phyloP scores from a whole-genome alignment of 192 early-diverging fungal species.

The Thamnidium elegans region DNA sequence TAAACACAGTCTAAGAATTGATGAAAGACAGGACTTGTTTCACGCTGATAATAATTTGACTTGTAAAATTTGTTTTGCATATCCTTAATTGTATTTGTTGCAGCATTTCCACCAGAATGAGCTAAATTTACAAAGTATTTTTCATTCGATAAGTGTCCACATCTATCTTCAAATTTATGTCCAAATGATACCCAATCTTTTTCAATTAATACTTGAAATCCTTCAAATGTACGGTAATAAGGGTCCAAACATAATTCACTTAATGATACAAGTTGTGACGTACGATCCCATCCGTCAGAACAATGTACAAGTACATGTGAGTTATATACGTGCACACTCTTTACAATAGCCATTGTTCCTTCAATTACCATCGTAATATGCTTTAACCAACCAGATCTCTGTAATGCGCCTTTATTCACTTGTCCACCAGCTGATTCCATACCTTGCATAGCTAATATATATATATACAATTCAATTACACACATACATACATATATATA shows the following conservation, averaged over 20 bases:
- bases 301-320: slow-evolving; percentile 94
- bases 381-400: slow-evolving; percentile 82
- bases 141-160: slow-evolving; percentile 84
- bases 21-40: slow-evolving; percentile 93
- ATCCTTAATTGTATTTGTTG: slow-evolving; percentile 57
- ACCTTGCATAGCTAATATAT: slow-evolving; percentile 46
- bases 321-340: slow-evolving; percentile 69
- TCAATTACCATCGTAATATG: slow-evolving; percentile 83
- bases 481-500: background rate
- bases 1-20: slow-evolving; percentile 98
- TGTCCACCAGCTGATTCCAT: slow-evolving; percentile 44
- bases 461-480: background rate
- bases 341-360: slow-evolving; percentile 75
- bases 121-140: slow-evolving; percentile 59
- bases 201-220: slow-evolving; percentile 87
- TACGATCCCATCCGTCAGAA: slow-evolving; percentile 99
- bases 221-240: slow-evolving; percentile 91
- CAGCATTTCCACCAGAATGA: slow-evolving; percentile 45
- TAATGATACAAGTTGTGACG: slow-evolving; percentile 87
- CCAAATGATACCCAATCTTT: slow-evolving; percentile 99
- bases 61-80: slow-evolving; percentile 58
- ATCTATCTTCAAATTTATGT: slow-evolving; percentile 91
- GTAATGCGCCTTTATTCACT: slow-evolving; percentile 52
- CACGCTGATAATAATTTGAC: slow-evolving; percentile 61
- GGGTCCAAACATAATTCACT: slow-evolving; percentile 92